A percentile compares a stretch with the other conserved stretches of the same genome.
phyloP scores from a whole-genome alignment of 2,329 filamentous ascomycete species.

The Huntiella savannae region DNA sequence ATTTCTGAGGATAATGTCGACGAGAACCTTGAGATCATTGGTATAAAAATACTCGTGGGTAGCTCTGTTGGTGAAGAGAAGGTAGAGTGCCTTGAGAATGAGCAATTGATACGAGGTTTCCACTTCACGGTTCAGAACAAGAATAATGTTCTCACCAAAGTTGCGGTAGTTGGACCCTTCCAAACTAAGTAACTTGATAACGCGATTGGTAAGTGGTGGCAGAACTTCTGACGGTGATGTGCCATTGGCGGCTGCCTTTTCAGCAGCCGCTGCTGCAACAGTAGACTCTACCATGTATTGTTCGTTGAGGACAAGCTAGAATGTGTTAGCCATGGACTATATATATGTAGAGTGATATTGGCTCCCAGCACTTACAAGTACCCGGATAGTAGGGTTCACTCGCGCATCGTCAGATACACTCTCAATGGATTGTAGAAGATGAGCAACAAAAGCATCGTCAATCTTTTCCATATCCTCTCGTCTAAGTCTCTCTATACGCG shows the following conservation, averaged over 20 bases:
- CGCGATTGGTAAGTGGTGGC: conserved; percentile 61
- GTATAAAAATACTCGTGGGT: conserved; percentile 99
- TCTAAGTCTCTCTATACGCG: conserved; percentile 66
- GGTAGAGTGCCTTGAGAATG: conserved; percentile 89
- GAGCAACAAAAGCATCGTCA: conserved; percentile 63
- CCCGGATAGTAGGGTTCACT: conserved; percentile 85
- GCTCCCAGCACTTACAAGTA: conserved; percentile 42
- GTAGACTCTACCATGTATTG: conserved; percentile 81
- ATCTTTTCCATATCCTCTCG: conserved; percentile 58
- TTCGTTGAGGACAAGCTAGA: conserved; percentile 80
- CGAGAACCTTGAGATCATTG: conserved; percentile 81
- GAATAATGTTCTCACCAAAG: conserved; percentile 93
- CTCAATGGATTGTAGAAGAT: conserved; percentile 77
- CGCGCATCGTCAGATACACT: conserved; percentile 67
- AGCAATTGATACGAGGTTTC: conserved; percentile 87
- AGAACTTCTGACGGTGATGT: background rate
- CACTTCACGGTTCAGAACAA: conserved; percentile 83
- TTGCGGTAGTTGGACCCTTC: conserved; percentile 72
- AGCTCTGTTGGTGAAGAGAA: conserved; percentile 77
- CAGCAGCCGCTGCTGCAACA: conserved; percentile 21
- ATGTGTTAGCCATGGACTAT: conserved; percentile 6
- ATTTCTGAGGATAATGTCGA: conserved; percentile 93
- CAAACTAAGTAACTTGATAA: conserved; percentile 75
- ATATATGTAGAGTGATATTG: background rate
- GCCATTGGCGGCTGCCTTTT: conserved; percentile 15